These are phyloP conservation scores for Fagus crenata DNA, from an alignment of 306 rosid genomes.

Conservation along the genomic window DNA sequence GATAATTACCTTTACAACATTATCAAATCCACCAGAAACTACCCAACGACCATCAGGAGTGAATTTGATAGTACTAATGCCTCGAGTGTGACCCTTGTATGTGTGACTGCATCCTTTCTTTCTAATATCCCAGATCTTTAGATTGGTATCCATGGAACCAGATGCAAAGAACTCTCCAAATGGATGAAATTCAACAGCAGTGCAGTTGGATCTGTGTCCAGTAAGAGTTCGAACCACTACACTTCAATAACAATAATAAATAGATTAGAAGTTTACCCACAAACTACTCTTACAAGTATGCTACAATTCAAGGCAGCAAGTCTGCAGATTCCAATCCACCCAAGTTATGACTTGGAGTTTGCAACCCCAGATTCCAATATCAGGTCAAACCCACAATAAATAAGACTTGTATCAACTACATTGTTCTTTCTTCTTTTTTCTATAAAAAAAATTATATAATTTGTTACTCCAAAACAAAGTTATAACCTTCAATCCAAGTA, in stretches of 20 bases:
- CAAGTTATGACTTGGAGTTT: constrained; percentile 18
- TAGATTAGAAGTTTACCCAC: constrained; percentile 45
- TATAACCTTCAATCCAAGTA: not conserved
- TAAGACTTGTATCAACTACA: constrained; percentile 21
- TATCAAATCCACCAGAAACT: constrained; percentile 95
- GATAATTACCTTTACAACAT: constrained; percentile 76
- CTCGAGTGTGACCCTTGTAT: constrained; percentile 91
- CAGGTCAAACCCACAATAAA: constrained; percentile 16
- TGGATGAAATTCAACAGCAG: constrained; percentile 94
- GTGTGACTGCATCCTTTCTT: constrained; percentile 98
- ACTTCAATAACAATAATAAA: constrained; percentile 68
- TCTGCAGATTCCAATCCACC: constrained; percentile 7
- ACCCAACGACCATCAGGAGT: constrained; percentile 99
- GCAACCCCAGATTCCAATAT: constrained; percentile 21
- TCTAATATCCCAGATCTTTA: constrained; percentile 88
- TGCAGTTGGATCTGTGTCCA: constrained; percentile 91
- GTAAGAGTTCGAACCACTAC: constrained; percentile 98
- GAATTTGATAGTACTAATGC: constrained; percentile 84
- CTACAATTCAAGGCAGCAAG: constrained; percentile 18
- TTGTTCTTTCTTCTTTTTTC: not conserved
- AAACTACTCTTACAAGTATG: constrained; percentile 15
- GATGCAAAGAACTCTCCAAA: constrained; percentile 98
- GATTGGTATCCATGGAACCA: constrained; percentile 85
- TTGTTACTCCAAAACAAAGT: not conserved
- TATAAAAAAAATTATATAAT: not conserved